Evolutionary conservation across 805 yeast species (phyloP).

Genomic region (Naumovozyma castellii): DNA sequence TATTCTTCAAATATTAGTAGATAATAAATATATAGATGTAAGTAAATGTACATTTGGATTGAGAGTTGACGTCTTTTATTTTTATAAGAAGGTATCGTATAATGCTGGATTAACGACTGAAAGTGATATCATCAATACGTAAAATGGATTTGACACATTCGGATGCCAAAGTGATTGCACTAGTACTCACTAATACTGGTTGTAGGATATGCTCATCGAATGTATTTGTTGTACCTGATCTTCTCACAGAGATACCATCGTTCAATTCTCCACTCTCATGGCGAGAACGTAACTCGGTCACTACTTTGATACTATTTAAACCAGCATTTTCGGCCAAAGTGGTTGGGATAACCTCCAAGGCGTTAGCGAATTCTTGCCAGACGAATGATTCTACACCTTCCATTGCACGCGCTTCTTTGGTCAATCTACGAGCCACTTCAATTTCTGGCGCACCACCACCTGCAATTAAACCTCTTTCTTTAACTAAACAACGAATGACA

Average conservation of each 20-base stretch:
- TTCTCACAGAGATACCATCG: conserved; percentile 93
- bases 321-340: conserved; percentile 95
- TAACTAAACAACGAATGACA: conserved; percentile 83
- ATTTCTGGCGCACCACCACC: conserved; percentile 99
- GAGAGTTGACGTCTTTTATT: background rate
- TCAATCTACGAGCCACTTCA: conserved; percentile 68
- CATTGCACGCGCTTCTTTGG: conserved; percentile 59
- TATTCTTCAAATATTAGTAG: no score
- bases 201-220: conserved; percentile 91
- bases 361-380: conserved; percentile 85
- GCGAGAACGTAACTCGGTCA: conserved; percentile 81
- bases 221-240: conserved; percentile 87
- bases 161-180: conserved; percentile 89
- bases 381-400: conserved; percentile 86
- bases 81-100: background rate
- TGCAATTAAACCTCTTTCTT: conserved; percentile 82
- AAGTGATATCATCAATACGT: conserved; percentile 94
- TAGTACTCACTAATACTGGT: conserved; percentile 89
- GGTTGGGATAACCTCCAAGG: conserved; percentile 86
- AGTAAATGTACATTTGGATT: conserved; percentile 14
- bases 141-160: conserved; percentile 93
- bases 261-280: conserved; percentile 85
- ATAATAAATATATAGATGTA: background rate
- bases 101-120: conserved; percentile 49
- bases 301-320: conserved; percentile 79